phyloP scores from a whole-genome alignment of 306 rosid species.

The Lotus japonicus region DNA sequence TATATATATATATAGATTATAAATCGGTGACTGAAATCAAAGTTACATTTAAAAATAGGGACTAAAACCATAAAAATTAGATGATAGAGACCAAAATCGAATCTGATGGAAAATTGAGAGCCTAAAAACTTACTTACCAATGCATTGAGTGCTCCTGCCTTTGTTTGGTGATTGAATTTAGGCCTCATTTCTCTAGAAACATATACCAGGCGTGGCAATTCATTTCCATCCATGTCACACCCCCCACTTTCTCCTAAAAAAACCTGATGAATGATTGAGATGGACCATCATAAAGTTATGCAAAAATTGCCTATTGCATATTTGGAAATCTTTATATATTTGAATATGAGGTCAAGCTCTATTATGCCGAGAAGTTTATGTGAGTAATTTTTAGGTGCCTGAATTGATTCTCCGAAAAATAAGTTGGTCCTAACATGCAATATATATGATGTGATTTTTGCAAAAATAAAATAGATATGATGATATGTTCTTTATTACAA shows the following conservation, averaged over 20 bases:
- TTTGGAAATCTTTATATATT: too few relatives aligned
- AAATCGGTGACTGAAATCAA: too few relatives aligned
- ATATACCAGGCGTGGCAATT: constrained; percentile 58
- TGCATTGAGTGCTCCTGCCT: constrained; percentile 71
- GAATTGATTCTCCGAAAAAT: too few relatives aligned
- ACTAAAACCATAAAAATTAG: too few relatives aligned
- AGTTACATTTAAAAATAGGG: too few relatives aligned
- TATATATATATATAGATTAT: too few relatives aligned
- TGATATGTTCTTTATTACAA: neutral
- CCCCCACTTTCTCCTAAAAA: constrained; percentile 54
- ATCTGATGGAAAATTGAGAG: too few relatives aligned
- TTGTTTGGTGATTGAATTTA: constrained; percentile 55
- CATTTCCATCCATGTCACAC: constrained; percentile 45
- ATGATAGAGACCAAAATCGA: too few relatives aligned
- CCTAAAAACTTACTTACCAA: constrained; percentile 31
- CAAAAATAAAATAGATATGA: neutral
- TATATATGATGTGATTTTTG: too few relatives aligned
- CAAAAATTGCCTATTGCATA: neutral
- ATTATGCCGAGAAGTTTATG: too few relatives aligned
- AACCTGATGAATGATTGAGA: constrained; percentile 28
- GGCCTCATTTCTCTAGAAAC: constrained; percentile 70
- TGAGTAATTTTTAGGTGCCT: too few relatives aligned
- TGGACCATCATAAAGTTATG: neutral
- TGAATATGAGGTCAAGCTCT: too few relatives aligned
- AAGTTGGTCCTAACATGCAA: neutral